phyloP scores from a whole-genome alignment of 805 yeast genomes.

The Dipodascus albidus region DNA sequence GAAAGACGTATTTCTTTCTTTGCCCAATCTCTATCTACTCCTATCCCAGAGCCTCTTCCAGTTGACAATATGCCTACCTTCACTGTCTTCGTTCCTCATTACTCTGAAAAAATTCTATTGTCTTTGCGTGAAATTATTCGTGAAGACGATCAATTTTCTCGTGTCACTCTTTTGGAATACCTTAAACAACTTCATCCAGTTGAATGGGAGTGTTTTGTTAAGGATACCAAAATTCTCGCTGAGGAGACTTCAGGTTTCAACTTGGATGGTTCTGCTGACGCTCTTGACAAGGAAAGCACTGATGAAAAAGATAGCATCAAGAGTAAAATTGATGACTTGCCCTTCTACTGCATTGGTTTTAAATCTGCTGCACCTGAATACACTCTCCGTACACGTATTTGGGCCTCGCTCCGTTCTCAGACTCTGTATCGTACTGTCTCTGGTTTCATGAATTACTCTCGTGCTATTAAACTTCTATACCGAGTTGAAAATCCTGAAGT shows the following conservation, averaged over 20 bases:
- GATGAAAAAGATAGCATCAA: slow-evolving; percentile 62
- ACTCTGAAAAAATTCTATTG: slow-evolving; percentile 83
- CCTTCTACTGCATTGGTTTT: slow-evolving; percentile 94
- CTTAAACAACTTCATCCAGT: slow-evolving; percentile 90
- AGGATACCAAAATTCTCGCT: slow-evolving; percentile 89
- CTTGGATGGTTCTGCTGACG: slow-evolving; percentile 26
- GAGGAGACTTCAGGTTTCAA: slow-evolving; percentile 84
- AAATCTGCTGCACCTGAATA: slow-evolving; percentile 96
- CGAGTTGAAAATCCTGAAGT: slow-evolving; percentile 93
- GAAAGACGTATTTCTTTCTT: slow-evolving; percentile 99
- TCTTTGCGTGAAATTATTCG: slow-evolving; percentile 91
- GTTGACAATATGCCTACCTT: slow-evolving; percentile 99
- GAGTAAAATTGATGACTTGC: slow-evolving; percentile 80
- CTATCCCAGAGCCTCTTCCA: slow-evolving; percentile 97
- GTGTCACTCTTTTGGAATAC: slow-evolving; percentile 88
- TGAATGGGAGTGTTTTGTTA: slow-evolving; percentile 96
- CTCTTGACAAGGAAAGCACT: slow-evolving; percentile 27
- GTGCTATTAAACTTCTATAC: slow-evolving; percentile 87
- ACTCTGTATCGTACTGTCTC: slow-evolving; percentile 94
- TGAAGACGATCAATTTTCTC: slow-evolving; percentile 93
- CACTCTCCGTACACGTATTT: slow-evolving; percentile 89
- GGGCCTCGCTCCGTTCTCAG: slow-evolving; percentile 98
- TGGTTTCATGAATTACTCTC: slow-evolving; percentile 96
- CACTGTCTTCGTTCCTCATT: slow-evolving; percentile 93
- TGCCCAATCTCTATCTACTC: slow-evolving; percentile 97